Base-by-base conservation (phyloP, 2,329 filamentous ascomycete species). In the Pestalotiopsis sp. region DNA sequence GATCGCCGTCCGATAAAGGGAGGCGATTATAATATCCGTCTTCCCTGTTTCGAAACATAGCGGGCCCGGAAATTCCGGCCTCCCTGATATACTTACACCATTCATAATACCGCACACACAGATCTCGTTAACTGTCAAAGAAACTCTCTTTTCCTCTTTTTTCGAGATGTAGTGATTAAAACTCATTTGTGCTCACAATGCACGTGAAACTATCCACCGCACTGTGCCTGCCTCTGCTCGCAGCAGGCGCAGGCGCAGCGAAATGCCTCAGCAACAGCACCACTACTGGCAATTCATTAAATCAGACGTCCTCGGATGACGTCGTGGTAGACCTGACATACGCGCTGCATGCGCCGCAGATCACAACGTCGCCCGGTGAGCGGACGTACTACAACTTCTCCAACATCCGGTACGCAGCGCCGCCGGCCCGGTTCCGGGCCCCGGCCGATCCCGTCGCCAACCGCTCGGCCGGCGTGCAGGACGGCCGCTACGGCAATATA, bases 371-470 rank as follows among this genome's bases (percentile, higher is more conserved):
- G n/a, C 61, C 68, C 56, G 49, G 61, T 13, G n/a, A 39, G 9
- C 23, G 58, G 17, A 25, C 20, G 31, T 65, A 69, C 20, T 81
- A 82, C 68, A 75, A 73, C 45, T 84, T 84, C 72, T 79, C 78
- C 67, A 84, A 84, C 68, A 81, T 84, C 65, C 80, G 81, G 0
- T 84, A 81, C 71, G 83, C 81, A 2, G 82, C 82, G 11, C 81
- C 82, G 12, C 82, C 83, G 0, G 73, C 78, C 12, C 78, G 83
- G 45, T 84, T 66, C 45, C 27, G 25, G 13, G 25, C 64, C 23
- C 64, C 64, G 17, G 45, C 27, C 17, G 41, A 38, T n/a, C 64
- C 64, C 17, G 45, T 58, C 23, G 36, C 27, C 45, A 66, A 66
- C 20, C 64, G 49, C 23, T 66, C 64, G 9, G 64, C 64, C 11